Evolutionary conservation across 495 filamentous ascomycete species (phyloP), one percentile per base, ranked within the genome.

Genomic region (Daldinia childiae): DNA sequence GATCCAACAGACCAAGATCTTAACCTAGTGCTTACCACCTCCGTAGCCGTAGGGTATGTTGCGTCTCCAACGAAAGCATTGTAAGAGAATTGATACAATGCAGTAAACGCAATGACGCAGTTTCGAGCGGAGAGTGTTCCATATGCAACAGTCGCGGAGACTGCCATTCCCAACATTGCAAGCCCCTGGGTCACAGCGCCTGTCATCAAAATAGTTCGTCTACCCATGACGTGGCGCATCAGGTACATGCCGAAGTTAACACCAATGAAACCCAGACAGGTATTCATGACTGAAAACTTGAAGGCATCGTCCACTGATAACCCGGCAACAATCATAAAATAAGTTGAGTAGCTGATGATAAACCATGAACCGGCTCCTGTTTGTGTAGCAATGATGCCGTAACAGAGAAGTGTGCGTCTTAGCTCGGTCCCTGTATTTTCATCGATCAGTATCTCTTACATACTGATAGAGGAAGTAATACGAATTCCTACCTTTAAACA

Each of bases 1-100:
- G 80, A 82, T 1, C 84, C 86, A 4, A 87, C 81, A 0, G 83
- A 86, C 78, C 82, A 84, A 8, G 83, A 82, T 19, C 86, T 72
- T 43, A 87, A 67, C n/a, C 84, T 77, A 45, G 82, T 82, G 56
- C 80, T 83, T 3, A 84, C 79, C 26, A 83, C 68, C 61, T 86
- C 84, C 0, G 80, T 80, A 12, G 78, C 77, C 14, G 77, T 80
- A 55, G 81, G 81, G 65, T 81, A 82, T 52, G 82, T 77, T 6
- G 79, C 81, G 2, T 81, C 81, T 0, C 81, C 79, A 27, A 80
- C 79, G 15, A 80, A 80, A n/a, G 78, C 54, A 27, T 80, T 80
- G n/a, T 81, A 81, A 0, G 77, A 68, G 63, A 80, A 80, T 3
- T 66, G 72, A 51, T 66, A 78, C 24, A 73, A 48, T 21, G 68